Percentiles rank a stretch among this genome's conserved stretches.
These are phyloP conservation scores for Tetrapyrgos nigripes DNA, from an alignment of 1,284 basidiomycete species.

Conservation along the genomic window DNA sequence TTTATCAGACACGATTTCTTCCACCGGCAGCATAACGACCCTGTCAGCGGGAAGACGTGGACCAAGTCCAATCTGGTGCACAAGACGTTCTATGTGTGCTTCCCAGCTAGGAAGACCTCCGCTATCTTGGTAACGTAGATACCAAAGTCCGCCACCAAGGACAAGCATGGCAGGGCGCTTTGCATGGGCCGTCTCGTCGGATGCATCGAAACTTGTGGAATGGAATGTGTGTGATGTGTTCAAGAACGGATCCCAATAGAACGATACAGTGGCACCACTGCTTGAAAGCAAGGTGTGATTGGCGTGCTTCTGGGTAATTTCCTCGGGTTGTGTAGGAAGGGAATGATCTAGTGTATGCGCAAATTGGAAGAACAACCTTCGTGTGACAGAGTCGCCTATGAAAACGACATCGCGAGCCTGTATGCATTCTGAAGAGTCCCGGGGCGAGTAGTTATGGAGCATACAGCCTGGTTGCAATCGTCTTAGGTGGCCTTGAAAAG, in stretches of 20 bases:
- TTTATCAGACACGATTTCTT: slow-evolving; percentile 64
- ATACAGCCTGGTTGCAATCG: slow-evolving; percentile 67
- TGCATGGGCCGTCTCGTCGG: not conserved
- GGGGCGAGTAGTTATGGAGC: slow-evolving; percentile 65
- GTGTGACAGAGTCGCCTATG: slow-evolving; percentile 85
- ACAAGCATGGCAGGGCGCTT: slow-evolving; percentile 68
- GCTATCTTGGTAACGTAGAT: slow-evolving; percentile 76
- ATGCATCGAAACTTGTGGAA: slow-evolving; percentile 28
- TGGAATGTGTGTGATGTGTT: slow-evolving; percentile 66
- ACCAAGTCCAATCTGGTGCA: slow-evolving; percentile 53
- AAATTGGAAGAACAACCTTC: slow-evolving; percentile 81
- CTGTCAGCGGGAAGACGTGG: slow-evolving; percentile 62
- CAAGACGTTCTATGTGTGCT: slow-evolving; percentile 67
- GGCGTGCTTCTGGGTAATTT: slow-evolving; percentile 71
- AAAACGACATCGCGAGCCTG: slow-evolving; percentile 67
- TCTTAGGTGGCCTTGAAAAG: slow-evolving; percentile 16
- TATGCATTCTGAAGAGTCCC: slow-evolving; percentile 62
- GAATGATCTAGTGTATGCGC: slow-evolving; percentile 62
- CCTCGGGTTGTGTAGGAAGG: slow-evolving; percentile 59
- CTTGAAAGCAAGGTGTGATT: slow-evolving; percentile 58
- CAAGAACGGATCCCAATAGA: slow-evolving; percentile 84
- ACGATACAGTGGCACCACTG: slow-evolving; percentile 62
- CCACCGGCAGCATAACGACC: slow-evolving; percentile 81
- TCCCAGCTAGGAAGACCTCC: slow-evolving; percentile 84
- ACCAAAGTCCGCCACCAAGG: slow-evolving; percentile 88